phyloP scores from a whole-genome alignment of 768 basidiomycete genomes.

The Chalciporus sphaerocephalus region DNA sequence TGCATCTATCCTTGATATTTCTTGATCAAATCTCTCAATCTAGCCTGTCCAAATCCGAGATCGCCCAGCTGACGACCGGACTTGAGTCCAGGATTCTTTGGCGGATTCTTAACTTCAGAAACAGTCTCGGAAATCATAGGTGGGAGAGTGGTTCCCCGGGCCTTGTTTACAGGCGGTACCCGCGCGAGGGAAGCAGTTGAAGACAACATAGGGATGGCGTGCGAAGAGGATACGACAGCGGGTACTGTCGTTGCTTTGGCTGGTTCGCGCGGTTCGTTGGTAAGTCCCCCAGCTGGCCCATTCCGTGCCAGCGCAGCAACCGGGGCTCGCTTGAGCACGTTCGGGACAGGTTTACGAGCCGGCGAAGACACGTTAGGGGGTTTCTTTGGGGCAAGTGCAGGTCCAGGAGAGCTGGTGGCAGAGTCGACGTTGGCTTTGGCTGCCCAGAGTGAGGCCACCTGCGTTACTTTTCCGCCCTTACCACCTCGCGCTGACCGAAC shows the following conservation, averaged over 20 bases:
- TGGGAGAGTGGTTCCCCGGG: conserved; percentile 30
- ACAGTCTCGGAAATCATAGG: conserved; percentile 35
- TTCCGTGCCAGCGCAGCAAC: background rate
- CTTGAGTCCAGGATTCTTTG: conserved; percentile 10
- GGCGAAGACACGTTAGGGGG: conserved; percentile 2
- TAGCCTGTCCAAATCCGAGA: conserved; percentile 71
- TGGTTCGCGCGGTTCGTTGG: conserved; percentile 20
- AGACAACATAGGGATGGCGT: conserved; percentile 68
- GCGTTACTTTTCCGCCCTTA: conserved; percentile 65
- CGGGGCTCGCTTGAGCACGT: conserved; percentile 12
- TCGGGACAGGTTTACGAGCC: conserved; percentile 11
- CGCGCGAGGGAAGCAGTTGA: conserved; percentile 74
- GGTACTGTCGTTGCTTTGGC: conserved; percentile 66
- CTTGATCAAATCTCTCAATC: conserved; percentile 74
- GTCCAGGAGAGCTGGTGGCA: conserved; percentile 3
- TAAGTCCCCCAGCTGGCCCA: background rate
- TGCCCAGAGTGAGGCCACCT: conserved; percentile 74
- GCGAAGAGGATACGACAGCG: conserved; percentile 64
- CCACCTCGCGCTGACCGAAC: conserved; percentile 76
- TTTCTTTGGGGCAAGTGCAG: conserved; percentile 6
- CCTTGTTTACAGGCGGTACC: conserved; percentile 28
- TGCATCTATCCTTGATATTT: conserved; percentile 57
- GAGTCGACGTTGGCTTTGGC: conserved; percentile 33
- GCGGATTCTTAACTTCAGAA: conserved; percentile 12
- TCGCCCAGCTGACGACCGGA: conserved; percentile 34